A percentile compares a stretch with the other conserved stretches of the same genome.
Conservation (phyloP, 306 rosid genomes). For the Dryas alaskensis region DNA sequence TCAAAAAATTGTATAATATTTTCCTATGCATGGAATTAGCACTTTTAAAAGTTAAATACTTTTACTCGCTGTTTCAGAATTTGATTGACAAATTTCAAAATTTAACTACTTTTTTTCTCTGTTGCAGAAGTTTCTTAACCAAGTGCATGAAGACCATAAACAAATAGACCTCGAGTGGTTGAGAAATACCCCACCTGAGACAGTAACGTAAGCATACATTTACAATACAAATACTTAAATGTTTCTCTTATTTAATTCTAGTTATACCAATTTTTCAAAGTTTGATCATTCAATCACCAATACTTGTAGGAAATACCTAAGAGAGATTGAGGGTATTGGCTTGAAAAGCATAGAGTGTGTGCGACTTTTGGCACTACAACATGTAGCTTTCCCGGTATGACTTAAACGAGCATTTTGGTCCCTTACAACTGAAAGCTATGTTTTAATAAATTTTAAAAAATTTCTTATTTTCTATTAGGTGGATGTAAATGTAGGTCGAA, state of each 20-base stretch:
- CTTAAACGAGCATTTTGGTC: neutral
- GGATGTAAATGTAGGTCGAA: conserved; percentile 82
- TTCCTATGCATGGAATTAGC: neutral
- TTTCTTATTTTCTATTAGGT: conserved; percentile 34
- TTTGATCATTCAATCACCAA: neutral
- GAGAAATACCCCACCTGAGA: conserved; percentile 47
- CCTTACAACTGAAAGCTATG: neutral
- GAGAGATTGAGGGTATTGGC: conserved; percentile 55
- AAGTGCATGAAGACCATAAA: conserved; percentile 35
- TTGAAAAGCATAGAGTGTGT: conserved; percentile 79
- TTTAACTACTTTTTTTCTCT: neutral
- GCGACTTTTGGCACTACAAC: conserved; percentile 61
- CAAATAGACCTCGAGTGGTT: conserved; percentile 68
- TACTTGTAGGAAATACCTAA: conserved; percentile 49
- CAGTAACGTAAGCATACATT: conserved; percentile 35
- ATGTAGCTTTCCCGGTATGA: conserved; percentile 68
- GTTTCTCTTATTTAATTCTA: neutral
- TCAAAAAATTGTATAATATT: neutral
- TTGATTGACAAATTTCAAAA: neutral
- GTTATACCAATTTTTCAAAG: neutral
- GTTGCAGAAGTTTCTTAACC: conserved; percentile 50
- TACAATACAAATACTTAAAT: neutral
- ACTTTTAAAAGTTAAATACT: neutral
- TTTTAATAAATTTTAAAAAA: neutral
- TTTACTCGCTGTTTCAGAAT: neutral